A percentile compares a stretch with the other conserved stretches of the same genome.
phyloP scores from a whole-genome alignment of 1,284 basidiomycete species.

The Filobasidium uniguttulatum region DNA sequence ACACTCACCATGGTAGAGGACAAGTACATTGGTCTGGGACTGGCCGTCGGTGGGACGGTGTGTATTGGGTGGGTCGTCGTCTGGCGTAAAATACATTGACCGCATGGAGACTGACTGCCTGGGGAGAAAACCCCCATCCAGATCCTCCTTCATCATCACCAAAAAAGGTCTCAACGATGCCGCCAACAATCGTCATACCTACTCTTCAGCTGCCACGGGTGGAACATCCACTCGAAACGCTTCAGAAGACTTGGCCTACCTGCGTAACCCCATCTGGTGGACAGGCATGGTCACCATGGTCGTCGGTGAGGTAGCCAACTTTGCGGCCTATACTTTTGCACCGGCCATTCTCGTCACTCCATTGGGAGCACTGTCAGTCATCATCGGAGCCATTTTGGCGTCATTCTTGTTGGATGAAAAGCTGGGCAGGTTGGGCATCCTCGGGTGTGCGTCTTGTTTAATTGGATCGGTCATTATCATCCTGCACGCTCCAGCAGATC shows the following conservation, averaged over 20 bases:
- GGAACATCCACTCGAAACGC: conserved; percentile 27
- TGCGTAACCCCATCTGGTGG: conserved; percentile 96
- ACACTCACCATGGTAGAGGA: conserved; percentile 85
- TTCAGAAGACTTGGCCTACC: conserved; percentile 69
- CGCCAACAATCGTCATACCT: conserved; percentile 45
- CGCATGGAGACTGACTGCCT: neutral
- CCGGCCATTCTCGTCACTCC: conserved; percentile 96
- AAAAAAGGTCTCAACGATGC: conserved; percentile 88
- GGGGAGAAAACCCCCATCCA: no score
- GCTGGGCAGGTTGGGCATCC: conserved; percentile 79
- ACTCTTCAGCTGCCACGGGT: neutral
- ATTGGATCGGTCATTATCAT: conserved; percentile 90
- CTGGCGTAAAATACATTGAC: neutral
- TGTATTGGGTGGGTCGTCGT: conserved; percentile 50
- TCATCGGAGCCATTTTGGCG: conserved; percentile 87
- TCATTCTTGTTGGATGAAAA: conserved; percentile 88
- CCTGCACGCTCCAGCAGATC: conserved; percentile 91
- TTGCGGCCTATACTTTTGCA: conserved; percentile 95
- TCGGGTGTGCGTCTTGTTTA: conserved; percentile 84
- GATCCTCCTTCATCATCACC: conserved; percentile 78
- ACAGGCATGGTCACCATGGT: conserved; percentile 84
- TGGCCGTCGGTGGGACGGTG: conserved; percentile 69
- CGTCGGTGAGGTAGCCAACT: conserved; percentile 93
- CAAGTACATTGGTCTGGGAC: conserved; percentile 77
- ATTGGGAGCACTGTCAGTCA: conserved; percentile 86